phyloP scores from a whole-genome alignment of 129 eudicot genomes.

The Flaveria bidentis region DNA sequence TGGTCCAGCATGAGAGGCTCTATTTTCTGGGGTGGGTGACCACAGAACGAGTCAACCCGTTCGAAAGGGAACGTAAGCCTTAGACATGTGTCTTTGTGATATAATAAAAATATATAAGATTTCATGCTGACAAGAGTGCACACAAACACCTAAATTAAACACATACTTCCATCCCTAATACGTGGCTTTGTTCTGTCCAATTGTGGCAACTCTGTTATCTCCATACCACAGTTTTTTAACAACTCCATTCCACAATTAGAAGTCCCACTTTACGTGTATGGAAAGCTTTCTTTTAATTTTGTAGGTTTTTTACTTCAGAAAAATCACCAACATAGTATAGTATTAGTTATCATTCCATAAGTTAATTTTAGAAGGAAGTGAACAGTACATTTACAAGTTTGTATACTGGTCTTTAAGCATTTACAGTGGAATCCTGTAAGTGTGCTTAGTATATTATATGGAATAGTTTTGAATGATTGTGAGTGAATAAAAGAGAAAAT shows the following conservation, averaged over 20 bases:
- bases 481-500: no score
- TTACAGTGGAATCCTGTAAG: no score
- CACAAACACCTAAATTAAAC: conserved; percentile 18
- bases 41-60: conserved; percentile 26
- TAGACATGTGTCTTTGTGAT: conserved; percentile 34
- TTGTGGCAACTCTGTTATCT: not conserved
- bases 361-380: no score
- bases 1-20: conserved; percentile 19
- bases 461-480: no score
- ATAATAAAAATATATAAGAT: not conserved
- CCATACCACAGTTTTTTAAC: not conserved
- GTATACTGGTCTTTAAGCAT: no score
- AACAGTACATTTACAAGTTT: no score
- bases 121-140: conserved; percentile 11
- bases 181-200: conserved; percentile 25
- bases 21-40: conserved; percentile 22
- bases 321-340: no score
- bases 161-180: not conserved
- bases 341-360: no score
- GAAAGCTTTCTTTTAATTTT: no score
- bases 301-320: no score
- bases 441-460: no score
- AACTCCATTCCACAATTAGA: conserved; percentile 4
- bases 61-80: conserved; percentile 16
- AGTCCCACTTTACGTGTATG: not conserved